Evolutionary conservation across 768 basidiomycete genomes (phyloP).

Genomic region (Lactarius pseudohatsudake): DNA sequence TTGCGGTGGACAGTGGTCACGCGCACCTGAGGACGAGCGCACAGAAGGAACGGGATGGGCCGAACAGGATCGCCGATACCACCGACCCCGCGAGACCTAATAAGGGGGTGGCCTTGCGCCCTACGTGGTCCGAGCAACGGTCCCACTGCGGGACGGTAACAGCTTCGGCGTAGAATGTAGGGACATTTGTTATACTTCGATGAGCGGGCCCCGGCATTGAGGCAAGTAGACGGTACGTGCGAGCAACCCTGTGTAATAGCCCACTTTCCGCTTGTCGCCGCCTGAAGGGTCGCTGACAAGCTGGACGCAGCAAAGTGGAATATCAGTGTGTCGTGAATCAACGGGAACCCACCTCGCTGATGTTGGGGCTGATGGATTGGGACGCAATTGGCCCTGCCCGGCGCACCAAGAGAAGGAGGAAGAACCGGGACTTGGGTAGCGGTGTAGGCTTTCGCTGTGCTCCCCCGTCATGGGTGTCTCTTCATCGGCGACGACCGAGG

Average conservation of each 20-base stretch:
- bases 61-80: slow-evolving; percentile 34
- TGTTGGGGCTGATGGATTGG: slow-evolving; percentile 47
- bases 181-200: no score
- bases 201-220: no score
- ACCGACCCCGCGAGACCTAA: no score
- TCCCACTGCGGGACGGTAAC: no score
- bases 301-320: slow-evolving; percentile 31
- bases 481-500: no score
- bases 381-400: slow-evolving; percentile 16
- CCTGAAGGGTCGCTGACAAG: slow-evolving; percentile 45
- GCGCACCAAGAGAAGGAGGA: slow-evolving; percentile 8
- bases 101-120: no score
- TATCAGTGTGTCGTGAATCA: no score
- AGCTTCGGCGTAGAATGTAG: no score
- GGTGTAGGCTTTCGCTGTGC: slow-evolving; percentile 14
- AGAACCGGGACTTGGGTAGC: slow-evolving; percentile 14
- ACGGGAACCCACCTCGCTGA: slow-evolving; percentile 42
- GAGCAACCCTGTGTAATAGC: background rate
- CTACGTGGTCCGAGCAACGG: no score
- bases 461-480: background rate
- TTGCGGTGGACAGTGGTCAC: no score
- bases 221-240: no score
- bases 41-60: slow-evolving; percentile 39
- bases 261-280: background rate
- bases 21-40: slow-evolving; percentile 33